Conservation (phyloP, 108 stramenopile genomes). For the Cyclotella kingstonii region DNA sequence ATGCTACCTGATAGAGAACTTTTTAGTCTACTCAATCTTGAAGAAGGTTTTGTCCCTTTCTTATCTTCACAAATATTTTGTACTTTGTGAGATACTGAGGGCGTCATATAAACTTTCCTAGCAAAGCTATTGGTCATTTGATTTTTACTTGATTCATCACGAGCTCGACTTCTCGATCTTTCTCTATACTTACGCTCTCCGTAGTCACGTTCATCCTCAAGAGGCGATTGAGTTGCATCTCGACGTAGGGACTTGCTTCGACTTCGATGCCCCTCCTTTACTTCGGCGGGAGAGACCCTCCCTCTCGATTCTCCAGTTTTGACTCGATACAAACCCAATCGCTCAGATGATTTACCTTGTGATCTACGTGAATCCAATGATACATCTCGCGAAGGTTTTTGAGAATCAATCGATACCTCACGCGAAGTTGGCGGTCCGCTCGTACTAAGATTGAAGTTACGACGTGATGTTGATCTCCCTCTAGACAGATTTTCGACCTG, state of each 20-base stretch:
- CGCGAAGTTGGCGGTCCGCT: not conserved
- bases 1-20: not conserved
- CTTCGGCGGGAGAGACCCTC: not conserved
- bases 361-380: constrained; percentile 1
- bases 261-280: constrained; percentile 14
- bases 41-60: not conserved
- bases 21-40: constrained; percentile 3
- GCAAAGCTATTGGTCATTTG: not conserved
- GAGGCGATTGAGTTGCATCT: not conserved
- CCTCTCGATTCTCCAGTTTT: constrained; percentile 6
- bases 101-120: constrained; percentile 2
- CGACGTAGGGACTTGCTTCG: constrained; percentile 20
- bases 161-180: constrained; percentile 10
- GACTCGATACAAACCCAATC: not conserved
- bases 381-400: constrained; percentile 3
- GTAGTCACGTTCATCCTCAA: not conserved
- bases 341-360: not conserved
- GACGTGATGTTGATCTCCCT: no score
- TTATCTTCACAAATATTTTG: constrained; percentile 8
- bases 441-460: not conserved
- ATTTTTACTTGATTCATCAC: constrained; percentile 1
- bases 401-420: constrained; percentile 6
- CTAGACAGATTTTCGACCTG: no score
- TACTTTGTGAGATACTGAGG: constrained; percentile 5
- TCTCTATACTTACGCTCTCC: not conserved